Conservation (phyloP, 306 rosid genomes). For the Purshia tridentata region DNA sequence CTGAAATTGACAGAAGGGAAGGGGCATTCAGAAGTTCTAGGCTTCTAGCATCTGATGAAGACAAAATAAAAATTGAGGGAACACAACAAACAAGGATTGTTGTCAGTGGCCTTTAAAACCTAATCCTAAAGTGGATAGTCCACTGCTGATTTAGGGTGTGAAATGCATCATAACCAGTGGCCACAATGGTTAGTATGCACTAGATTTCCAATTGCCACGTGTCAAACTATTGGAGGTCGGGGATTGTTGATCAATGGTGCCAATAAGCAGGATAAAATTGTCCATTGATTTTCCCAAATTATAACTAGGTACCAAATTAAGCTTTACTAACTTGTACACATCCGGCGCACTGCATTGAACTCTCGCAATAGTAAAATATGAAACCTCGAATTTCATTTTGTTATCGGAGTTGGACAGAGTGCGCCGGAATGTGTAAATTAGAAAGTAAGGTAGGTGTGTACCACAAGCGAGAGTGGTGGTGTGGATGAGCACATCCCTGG, state of each 20-base stretch:
- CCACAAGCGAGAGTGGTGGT: conserved; percentile 73
- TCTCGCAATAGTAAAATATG: too few species aligned
- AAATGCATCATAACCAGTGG: conserved; percentile 29
- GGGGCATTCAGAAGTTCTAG: conserved; percentile 14
- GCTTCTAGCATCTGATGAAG: conserved; percentile 19
- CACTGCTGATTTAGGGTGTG: conserved; percentile 27
- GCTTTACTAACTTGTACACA: background rate
- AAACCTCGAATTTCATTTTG: background rate
- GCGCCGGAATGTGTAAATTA: background rate
- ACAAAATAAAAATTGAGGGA: conserved; percentile 22
- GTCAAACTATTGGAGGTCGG: conserved; percentile 30
- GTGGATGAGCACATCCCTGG: conserved; percentile 75
- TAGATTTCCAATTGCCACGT: conserved; percentile 30
- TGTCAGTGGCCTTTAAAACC: conserved; percentile 24
- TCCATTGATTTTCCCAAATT: conserved; percentile 4
- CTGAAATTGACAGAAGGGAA: conserved; percentile 3
- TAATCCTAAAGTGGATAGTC: conserved; percentile 33
- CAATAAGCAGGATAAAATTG: conserved; percentile 38
- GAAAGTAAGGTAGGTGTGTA: conserved; percentile 35
- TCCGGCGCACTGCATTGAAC: too few species aligned
- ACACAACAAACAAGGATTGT: conserved; percentile 6
- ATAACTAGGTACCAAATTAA: background rate
- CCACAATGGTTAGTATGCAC: conserved; percentile 18
- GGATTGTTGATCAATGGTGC: conserved; percentile 1
- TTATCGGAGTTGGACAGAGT: background rate